These are phyloP conservation scores for Chenopodium quinoa DNA, from an alignment of 148 eudicot genomes.

Conservation along the genomic window DNA sequence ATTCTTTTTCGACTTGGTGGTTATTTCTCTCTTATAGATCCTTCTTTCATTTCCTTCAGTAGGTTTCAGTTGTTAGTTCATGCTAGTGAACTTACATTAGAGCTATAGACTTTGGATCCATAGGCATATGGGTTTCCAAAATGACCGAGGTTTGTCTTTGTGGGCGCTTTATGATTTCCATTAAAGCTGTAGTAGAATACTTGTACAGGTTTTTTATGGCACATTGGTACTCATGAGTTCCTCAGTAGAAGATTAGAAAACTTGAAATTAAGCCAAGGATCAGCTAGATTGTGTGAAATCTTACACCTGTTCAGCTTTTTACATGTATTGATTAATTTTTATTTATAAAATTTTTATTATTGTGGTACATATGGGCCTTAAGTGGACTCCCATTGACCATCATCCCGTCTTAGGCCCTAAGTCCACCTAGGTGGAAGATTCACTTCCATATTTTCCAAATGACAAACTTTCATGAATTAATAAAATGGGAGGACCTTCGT, in stretches of 20 bases:
- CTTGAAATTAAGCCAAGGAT: neutral
- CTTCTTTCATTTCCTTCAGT: neutral
- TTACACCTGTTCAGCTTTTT: too few species aligned
- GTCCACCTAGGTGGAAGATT: too few species aligned
- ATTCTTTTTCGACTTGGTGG: conserved; percentile 14
- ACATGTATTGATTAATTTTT: too few species aligned
- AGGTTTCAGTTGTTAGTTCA: neutral
- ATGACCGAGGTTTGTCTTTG: conserved; percentile 4
- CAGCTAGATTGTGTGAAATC: too few species aligned
- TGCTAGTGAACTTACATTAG: conserved; percentile 6
- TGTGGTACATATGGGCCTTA: too few species aligned
- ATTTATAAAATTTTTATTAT: too few species aligned
- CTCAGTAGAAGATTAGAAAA: neutral
- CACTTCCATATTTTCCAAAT: too few species aligned
- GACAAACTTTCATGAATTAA: too few species aligned
- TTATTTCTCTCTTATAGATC: neutral
- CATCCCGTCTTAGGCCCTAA: too few species aligned
- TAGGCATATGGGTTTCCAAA: neutral
- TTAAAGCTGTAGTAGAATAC: neutral
- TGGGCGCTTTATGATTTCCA: neutral
- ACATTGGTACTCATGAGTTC: neutral
- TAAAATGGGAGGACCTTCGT: too few species aligned
- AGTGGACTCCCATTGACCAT: too few species aligned
- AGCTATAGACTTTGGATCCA: conserved; percentile 12
- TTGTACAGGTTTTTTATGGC: neutral